Evolutionary conservation across 345 rosid species (phyloP), one percentile per base, ranked within the genome.

Genomic region (Iberis pinnata): DNA sequence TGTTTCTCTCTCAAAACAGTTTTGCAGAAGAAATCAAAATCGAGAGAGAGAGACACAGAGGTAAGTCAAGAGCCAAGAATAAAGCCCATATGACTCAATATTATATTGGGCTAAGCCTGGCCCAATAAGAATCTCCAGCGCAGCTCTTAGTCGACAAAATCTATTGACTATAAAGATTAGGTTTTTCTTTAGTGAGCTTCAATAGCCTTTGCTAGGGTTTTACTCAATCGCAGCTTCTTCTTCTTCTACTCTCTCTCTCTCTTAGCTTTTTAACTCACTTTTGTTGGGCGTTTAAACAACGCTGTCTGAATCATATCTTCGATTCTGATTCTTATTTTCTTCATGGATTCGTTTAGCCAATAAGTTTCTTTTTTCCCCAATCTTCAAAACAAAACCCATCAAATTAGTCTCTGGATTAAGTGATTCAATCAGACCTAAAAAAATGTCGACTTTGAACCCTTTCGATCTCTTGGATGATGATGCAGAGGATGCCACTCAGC

Each of bases 391-490:
- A 32, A 43, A 43, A 15, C 18, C 53, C 25, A 7, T 14, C 7
- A 12, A 50, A 13, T n/a, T 2, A 18, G 7, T n/a, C 5, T 13
- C 36, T 27, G 4, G 16, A 31, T 51, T 19, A 36, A 12, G 51
- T 9, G 64, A 57, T 50, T 66, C 46, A 49, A 1, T 9, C 27
- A 18, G 35, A 31, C 35, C 55, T n/a, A 49, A 71, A 9, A 29
- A 14, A 65, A 88, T 92, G 98, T 76, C 96, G 55, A 80, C 83
- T 58, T 8, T 40, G 75, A 92, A 92, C 77, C 87, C 89, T 9
- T 92, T 92, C 17, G 82, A 76, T 78, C 78, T 92, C 60, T 69
- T 92, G 58, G 88, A 81, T 3, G 87, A 73, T 36, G 95, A 79
- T 46, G 69, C 70, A 14, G 98, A 83, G 64, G 98, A 92, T 51